Base-by-base conservation (phyloP, 2,329 filamentous ascomycete genomes). In the Paramyrothecium roridum region DNA sequence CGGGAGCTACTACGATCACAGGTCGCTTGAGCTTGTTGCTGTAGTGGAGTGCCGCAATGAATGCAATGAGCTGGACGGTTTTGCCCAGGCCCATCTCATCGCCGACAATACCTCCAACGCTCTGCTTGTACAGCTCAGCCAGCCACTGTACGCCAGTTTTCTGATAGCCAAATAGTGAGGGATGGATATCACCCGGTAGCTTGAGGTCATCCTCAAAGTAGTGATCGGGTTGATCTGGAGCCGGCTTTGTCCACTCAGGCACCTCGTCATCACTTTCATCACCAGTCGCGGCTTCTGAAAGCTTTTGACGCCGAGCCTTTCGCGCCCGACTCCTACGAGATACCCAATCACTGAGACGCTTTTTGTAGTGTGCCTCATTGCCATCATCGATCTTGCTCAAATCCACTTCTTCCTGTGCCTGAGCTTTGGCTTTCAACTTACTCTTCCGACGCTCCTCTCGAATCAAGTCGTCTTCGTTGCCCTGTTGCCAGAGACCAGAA, bases 61-160 rank as follows among this genome's bases (percentile, higher is more conserved):
- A 96, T 0, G 91, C 87, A 52, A 86, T 85, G 26, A 84, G 65
- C 63, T 85, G 83, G 1, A 86, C 82, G 3, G 95, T 99, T 75
- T 99, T 99, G 3, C 95, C 95, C n/a, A 99, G 76, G 1, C 96
- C 95, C 95, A 99, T 99, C 72, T 99, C 95, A 67, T 99, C 95
- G 7, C 93, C 95, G 43, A 99, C 83, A 53, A 99, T 98, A 3
- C 95, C 95, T 22, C 95, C 95, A 6, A 96, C 92, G 57, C 89
- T 84, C 68, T 97, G 92, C 54, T 87, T 85, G 68, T 96, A 93
- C 2, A 99, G 78, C 70, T 99, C 93, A 70, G 91, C 92, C 8
- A 99, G 81, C 95, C 95, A 99, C 67, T 96, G 90, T 3, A 99
- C 92, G 3, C 93, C 93, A 0, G 92, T 97, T 71, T 96, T 97